phyloP scores from a whole-genome alignment of 345 rosid species.

The Lepidium africanum region DNA sequence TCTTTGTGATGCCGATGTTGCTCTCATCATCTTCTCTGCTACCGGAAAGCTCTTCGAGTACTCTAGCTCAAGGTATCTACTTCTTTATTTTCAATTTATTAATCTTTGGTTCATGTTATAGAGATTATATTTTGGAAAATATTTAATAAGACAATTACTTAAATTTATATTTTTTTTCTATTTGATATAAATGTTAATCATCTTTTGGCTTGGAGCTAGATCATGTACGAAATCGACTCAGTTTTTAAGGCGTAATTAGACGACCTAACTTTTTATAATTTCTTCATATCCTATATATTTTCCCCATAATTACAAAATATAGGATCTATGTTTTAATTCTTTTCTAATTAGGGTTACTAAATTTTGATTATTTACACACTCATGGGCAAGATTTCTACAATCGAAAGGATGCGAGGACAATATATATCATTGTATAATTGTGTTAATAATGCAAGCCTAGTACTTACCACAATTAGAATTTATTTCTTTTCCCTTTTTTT shows the following conservation, averaged over 20 bases:
- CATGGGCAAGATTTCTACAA: background rate
- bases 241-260: background rate
- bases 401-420: background rate
- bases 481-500: background rate
- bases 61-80: constrained; percentile 44
- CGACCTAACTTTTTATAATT: background rate
- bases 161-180: background rate
- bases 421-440: background rate
- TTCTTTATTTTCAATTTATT: background rate
- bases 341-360: background rate
- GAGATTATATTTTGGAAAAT: background rate
- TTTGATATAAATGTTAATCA: background rate
- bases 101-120: background rate
- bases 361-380: background rate
- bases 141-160: background rate
- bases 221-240: background rate
- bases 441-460: background rate
- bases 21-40: constrained; percentile 54
- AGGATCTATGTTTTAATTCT: background rate
- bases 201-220: background rate
- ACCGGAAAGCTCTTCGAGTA: constrained; percentile 60
- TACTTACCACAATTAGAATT: constrained; percentile 25
- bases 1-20: constrained; percentile 70
- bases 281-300: background rate
- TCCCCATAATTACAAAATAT: background rate